Base-by-base conservation (phyloP, 257 asterid species). In the Capsicum chinense region DNA sequence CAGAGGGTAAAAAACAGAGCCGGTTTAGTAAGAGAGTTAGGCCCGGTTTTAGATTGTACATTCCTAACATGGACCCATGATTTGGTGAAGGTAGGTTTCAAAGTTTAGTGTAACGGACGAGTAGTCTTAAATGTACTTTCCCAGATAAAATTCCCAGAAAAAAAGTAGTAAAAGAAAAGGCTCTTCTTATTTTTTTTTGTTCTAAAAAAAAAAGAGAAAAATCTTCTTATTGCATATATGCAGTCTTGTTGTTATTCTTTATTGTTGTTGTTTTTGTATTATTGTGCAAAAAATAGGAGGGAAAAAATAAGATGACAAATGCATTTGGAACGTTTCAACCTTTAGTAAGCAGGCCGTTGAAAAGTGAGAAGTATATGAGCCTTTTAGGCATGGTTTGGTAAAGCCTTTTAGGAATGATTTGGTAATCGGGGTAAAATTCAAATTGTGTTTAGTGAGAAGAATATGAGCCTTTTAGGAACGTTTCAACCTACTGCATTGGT, bases 41-140 rank as follows among this genome's bases (percentile, higher is more conserved):
- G 56, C 87, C 89, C 90, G 91, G 91, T 92, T 89, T 83, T 83
- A 88, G 89, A 89, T 90, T 92, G 91, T 83, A 89, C 90, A 87
- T 85, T 66, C 87, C 86, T 64, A 79, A 50, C 67, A 57, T 83
- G 94, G 92, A 62, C 91, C 90, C 86, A 56, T 81, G 86, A 88
- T 85, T 89, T 88, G 92, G 93, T 85, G 88, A 76, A 63, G 90
- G 90, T 91, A 89, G 93, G 93, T 91, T 85, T 84, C 81, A 79
- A 63, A 69, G 69, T 85, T 82, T 74, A 86, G 86, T 85, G 86
- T 86, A 89, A 86, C 92, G 87, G 90, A 88, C 89, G 87, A 82
- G 70, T 80, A 90, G 89, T 83, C 88, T 88, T 90, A 83, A 82
- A 85, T 89, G 88, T 89, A 85, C 82, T 69, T 48, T 84, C n/a